Percentiles rank a stretch among this genome's conserved stretches.
Evolutionary conservation across 768 basidiomycete species (phyloP).

Genomic region (Lactarius sp.): DNA sequence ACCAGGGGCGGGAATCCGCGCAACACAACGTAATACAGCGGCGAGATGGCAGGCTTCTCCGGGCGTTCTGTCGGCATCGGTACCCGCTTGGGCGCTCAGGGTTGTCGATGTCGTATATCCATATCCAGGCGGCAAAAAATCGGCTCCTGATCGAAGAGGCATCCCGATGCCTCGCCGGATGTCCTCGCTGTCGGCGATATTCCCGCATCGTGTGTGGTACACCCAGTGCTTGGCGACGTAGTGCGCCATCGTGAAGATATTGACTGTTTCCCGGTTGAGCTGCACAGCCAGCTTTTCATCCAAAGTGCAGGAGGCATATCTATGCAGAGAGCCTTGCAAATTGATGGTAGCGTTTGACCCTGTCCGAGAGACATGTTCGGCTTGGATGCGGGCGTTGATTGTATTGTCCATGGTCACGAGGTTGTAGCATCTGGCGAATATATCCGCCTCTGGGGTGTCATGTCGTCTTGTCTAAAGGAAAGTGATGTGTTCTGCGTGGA

Average conservation of each 20-base stretch:
- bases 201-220: neutral
- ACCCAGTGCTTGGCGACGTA: constrained; percentile 15
- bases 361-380: neutral
- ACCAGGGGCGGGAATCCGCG: constrained; percentile 11
- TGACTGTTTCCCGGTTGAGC: constrained; percentile 10
- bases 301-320: constrained; percentile 13
- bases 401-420: constrained; percentile 1
- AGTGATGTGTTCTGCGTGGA: no score
- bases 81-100: constrained; percentile 4
- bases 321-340: constrained; percentile 12
- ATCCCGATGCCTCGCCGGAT: constrained; percentile 11
- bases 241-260: constrained; percentile 16
- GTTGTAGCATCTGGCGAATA: constrained; percentile 15
- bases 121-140: constrained; percentile 14
- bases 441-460: constrained; percentile 17
- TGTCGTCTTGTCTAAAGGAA: constrained; percentile 16
- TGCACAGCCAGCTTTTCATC: constrained; percentile 1
- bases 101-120: constrained; percentile 15
- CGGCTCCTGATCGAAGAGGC: constrained; percentile 5
- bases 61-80: constrained; percentile 3
- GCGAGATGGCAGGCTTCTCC: neutral
- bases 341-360: constrained; percentile 10
- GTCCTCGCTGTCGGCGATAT: constrained; percentile 1
- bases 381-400: constrained; percentile 10
- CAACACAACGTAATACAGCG: constrained; percentile 14